phyloP scores from a whole-genome alignment of 2,329 filamentous ascomycete species.

The Metarhizium sp. region DNA sequence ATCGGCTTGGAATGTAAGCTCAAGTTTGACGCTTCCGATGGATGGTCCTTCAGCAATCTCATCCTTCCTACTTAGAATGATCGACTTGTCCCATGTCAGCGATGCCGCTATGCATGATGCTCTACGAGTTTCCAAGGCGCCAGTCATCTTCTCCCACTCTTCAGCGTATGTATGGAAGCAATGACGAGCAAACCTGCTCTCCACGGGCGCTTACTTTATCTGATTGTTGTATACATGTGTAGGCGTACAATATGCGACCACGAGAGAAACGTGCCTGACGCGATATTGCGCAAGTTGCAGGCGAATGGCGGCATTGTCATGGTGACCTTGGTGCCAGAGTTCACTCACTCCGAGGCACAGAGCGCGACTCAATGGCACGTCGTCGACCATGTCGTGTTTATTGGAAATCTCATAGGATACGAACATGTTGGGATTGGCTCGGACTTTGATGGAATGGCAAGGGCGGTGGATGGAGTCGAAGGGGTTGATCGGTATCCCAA shows the following conservation, averaged over 20 bases:
- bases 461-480: conserved; percentile 60
- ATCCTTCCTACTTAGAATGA: conserved; percentile 35
- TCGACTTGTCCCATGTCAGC: no score
- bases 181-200: no score
- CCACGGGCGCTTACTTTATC: no score
- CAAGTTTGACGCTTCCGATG: no score
- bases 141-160: conserved; percentile 70
- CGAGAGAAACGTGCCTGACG: conserved; percentile 75
- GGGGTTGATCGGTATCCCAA: conserved; percentile 69
- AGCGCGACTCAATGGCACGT: conserved; percentile 66
- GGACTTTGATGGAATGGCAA: conserved; percentile 68
- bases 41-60: no score
- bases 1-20: conserved; percentile 10
- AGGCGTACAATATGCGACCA: no score
- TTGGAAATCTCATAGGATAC: conserved; percentile 69
- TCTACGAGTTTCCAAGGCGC: conserved; percentile 38
- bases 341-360: conserved; percentile 57
- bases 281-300: conserved; percentile 66
- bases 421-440: conserved; percentile 75
- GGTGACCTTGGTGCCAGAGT: conserved; percentile 75
- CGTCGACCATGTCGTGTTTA: conserved; percentile 65
- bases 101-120: no score
- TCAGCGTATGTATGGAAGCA: conserved; percentile 6
- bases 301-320: conserved; percentile 64
- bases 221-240: no score